A percentile compares a stretch with the other conserved stretches of the same genome.
These are phyloP conservation scores for Phyllosticta citriasiana DNA, from an alignment of 2,329 filamentous ascomycete genomes.

Conservation along the genomic window DNA sequence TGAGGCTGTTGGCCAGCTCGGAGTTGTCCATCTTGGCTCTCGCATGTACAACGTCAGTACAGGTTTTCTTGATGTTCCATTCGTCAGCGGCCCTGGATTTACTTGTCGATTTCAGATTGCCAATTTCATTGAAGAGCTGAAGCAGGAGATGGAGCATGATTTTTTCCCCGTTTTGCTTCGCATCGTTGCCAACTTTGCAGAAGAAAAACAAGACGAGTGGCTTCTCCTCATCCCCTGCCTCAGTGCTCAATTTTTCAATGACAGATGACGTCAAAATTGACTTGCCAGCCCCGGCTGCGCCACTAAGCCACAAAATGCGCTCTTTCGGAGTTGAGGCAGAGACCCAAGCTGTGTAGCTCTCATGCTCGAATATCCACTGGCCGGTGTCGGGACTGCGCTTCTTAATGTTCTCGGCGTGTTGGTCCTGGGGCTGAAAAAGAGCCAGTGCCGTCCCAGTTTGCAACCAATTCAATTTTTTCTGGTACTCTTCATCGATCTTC, in stretches of 20 bases:
- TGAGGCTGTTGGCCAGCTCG: not conserved
- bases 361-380: not conserved
- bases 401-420: not conserved
- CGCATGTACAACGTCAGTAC: no score
- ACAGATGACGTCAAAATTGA: not conserved
- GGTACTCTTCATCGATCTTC: not conserved
- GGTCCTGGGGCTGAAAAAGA: not conserved
- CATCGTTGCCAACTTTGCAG: not conserved
- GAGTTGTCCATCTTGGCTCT: no score
- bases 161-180: not conserved
- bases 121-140: not conserved
- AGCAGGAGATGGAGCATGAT: not conserved
- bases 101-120: not conserved
- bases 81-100: not conserved
- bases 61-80: no score
- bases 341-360: not conserved
- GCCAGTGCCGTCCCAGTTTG: not conserved
- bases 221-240: not conserved
- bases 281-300: not conserved
- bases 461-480: not conserved
- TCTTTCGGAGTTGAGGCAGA: no score
- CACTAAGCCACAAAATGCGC: not conserved
- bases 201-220: not conserved
- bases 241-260: not conserved
- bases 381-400: not conserved